Base-by-base conservation (phyloP, 805 yeast species). In the Priceomyces castillae region DNA sequence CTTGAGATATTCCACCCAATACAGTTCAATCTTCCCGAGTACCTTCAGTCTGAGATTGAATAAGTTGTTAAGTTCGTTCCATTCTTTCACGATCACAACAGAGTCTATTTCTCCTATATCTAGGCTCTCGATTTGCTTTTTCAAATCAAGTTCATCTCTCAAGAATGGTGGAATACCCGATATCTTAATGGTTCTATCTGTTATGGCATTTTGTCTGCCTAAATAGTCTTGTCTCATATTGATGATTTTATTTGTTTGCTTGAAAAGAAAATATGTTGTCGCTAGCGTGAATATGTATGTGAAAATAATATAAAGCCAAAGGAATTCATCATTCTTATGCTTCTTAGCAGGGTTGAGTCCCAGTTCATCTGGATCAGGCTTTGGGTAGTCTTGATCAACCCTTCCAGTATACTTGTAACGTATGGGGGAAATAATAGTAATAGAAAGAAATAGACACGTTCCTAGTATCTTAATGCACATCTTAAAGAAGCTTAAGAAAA, bases 111-210 rank as follows among this genome's bases (percentile, higher is more conserved):
- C 82, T 1, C 96, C 97, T 28, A 90, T 83, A 22, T 84, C 83
- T 30, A 92, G 68, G 7, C 77, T 75, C 53, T 89, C 94, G 19
- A 92, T 82, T 56, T 88, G 94, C 30, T 80, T 75, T 44, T 78
- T 82, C 51, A 92, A 65, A 11, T 78, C 80, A n/a, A 74, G 73
- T 51, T 82, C 90, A 44, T 80, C 82, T 40, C 97, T 73, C 34
- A 90, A 66, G 37, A 82, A 81, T 0, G 86, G 83, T 0, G 98
- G 97, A 3, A 92, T 88, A 0, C 98, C 98, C 30, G 92, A 81
- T 11, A 92, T 61, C 45, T 92, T 71, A 33, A 94, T 83, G 1
- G 98, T 94, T 59, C 96, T 75, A 69, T 92, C 98, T 0, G 98
- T 88, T 46, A 92, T 76, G 7, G 96, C 83, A 58, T 85, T 85